Evolutionary conservation across 441 rosid genomes (phyloP), one percentile per base, ranked within the genome.

Genomic region (Pelargonium cotyledonis): DNA sequence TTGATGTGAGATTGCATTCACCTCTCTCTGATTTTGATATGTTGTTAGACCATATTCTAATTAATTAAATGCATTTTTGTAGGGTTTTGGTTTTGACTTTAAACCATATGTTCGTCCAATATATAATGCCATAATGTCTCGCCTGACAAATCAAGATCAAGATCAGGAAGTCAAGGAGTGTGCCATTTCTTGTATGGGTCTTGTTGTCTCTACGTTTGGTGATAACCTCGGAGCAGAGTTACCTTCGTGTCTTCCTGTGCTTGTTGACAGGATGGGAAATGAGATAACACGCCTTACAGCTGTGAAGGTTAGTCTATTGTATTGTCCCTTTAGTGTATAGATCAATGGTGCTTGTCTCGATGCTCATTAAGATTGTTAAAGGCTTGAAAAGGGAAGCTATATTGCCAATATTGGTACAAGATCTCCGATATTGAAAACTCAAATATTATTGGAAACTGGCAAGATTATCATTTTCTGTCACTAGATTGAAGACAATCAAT

Each of bases 101-200:
- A 88, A 80, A 81, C 96, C 97, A 19, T 91, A 79, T 79, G 91
- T 96, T 76, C 95, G 73, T 77, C 98, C 97, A 64, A 84, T 96
- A 78, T 96, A 91, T 68, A 80, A 79, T 78, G 89, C 96, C 55
- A 96, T 96, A 72, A 89, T 96, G 95, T 92, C 96, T 11, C 97
- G 99, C 72, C 73, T 96, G 84, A 89, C 93, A 73, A 96, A 96
- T 82, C 99, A 95, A 86, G 99, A 95, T 79, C 99, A 95, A 73
- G 99, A 95, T 79, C 99, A 91, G 99, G 99, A 95, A 83, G 99
- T 95, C 64, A 95, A 95, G 79, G 99, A 95, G 78, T 95, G 98
- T 80, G 99, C 97, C 79, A 95, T 95, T 78, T 80, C 97, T 70
- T 92, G 98, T 83, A 92, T 95, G 99, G 99, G 97, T 71, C 97